phyloP scores from a whole-genome alignment of 208 protist species.

The Herpetomonas samuelpessoai region DNA sequence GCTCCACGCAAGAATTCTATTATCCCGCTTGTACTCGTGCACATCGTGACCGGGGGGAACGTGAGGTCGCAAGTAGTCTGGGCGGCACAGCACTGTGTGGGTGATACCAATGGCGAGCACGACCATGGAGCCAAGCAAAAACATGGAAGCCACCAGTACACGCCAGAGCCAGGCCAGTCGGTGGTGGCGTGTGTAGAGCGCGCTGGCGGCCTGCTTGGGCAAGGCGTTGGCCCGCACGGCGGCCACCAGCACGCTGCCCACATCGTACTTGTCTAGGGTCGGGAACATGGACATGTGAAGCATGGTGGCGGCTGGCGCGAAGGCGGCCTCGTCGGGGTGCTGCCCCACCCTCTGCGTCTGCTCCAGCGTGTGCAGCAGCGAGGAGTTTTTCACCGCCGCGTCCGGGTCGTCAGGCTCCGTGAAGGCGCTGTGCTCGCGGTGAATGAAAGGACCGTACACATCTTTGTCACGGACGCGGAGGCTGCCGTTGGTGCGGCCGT shows the following conservation, averaged over 20 bases:
- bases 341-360: slow-evolving; percentile 9
- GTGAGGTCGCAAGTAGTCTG: slow-evolving; percentile 5
- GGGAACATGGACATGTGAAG: slow-evolving; percentile 34
- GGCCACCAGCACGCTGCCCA: slow-evolving; percentile 34
- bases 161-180: slow-evolving; percentile 14
- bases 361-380: slow-evolving; percentile 21
- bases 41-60: slow-evolving; percentile 13
- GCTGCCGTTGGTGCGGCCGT: not conserved
- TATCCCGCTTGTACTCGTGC: slow-evolving; percentile 13
- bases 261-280: slow-evolving; percentile 28
- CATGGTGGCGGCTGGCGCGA: slow-evolving; percentile 25
- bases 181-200: slow-evolving; percentile 10
- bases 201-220: slow-evolving; percentile 14
- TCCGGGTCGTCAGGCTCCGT: slow-evolving; percentile 8
- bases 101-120: slow-evolving; percentile 28
- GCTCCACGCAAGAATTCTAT: slow-evolving; percentile 28
- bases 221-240: slow-evolving; percentile 24
- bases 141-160: slow-evolving; percentile 10
- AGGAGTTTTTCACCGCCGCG: slow-evolving; percentile 5
- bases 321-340: slow-evolving; percentile 1
- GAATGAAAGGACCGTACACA: not conserved
- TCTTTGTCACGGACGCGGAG: not conserved
- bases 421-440: not conserved
- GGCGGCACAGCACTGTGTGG: slow-evolving; percentile 21
- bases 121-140: slow-evolving; percentile 12